These are phyloP conservation scores for Aspergillus floridensis DNA, from an alignment of 2,329 filamentous ascomycete species.

Conservation along the genomic window DNA sequence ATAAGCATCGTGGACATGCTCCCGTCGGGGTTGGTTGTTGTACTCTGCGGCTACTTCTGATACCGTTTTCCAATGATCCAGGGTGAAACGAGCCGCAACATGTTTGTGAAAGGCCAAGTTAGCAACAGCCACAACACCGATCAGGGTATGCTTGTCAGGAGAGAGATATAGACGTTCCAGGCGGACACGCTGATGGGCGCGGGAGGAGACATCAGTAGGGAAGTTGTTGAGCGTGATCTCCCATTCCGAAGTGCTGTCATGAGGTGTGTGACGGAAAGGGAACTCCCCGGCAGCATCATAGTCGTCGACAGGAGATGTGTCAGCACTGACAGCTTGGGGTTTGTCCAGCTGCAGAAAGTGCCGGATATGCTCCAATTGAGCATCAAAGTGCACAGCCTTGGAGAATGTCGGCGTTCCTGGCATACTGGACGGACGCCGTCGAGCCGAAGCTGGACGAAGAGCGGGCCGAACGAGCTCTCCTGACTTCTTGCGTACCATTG, in stretches of 20 bases:
- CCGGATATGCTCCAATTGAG: slow-evolving; percentile 90
- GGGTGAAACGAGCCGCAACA: slow-evolving; percentile 88
- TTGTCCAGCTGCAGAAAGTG: slow-evolving; percentile 94
- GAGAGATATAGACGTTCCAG: slow-evolving; percentile 87
- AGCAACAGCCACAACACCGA: slow-evolving; percentile 79
- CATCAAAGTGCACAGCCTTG: slow-evolving; percentile 98
- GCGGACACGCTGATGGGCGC: slow-evolving; percentile 64
- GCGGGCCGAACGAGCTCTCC: slow-evolving; percentile 94
- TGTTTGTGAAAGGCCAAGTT: slow-evolving; percentile 88
- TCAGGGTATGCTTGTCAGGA: slow-evolving; percentile 77
- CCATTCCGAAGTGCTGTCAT: slow-evolving; percentile 67
- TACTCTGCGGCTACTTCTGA: slow-evolving; percentile 92
- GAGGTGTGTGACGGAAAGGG: slow-evolving; percentile 66
- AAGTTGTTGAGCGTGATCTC: slow-evolving; percentile 85
- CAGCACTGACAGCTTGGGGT: slow-evolving; percentile 92
- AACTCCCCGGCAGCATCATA: slow-evolving; percentile 89
- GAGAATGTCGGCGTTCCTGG: slow-evolving; percentile 93
- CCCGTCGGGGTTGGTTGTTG: slow-evolving; percentile 70
- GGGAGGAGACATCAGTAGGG: slow-evolving; percentile 62
- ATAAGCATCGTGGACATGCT: slow-evolving; percentile 62
- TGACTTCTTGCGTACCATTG: slow-evolving; percentile 96
- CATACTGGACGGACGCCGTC: slow-evolving; percentile 87
- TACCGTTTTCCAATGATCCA: slow-evolving; percentile 98
- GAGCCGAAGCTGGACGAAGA: slow-evolving; percentile 70
- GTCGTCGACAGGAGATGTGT: slow-evolving; percentile 83